Conservation (phyloP, 169 alveolate species). For the Perkinsus marinus region DNA sequence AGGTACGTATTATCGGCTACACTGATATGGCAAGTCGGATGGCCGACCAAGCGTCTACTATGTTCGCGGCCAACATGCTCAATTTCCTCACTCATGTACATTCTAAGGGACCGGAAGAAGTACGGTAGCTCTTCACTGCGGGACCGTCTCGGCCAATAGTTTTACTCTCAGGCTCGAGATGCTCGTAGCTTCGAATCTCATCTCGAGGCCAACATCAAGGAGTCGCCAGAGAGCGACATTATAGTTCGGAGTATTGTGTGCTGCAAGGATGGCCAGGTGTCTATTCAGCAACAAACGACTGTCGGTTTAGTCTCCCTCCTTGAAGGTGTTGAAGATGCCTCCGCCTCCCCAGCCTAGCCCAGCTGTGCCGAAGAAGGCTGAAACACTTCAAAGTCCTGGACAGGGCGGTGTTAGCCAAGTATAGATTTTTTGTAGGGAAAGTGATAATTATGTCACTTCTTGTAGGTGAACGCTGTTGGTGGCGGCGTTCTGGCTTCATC, state of each 20-base stretch:
- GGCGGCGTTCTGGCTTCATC: neutral
- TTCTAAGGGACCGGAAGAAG: constrained; percentile 10
- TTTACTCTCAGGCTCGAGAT: neutral
- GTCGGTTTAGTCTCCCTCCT: neutral
- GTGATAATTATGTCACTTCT: neutral
- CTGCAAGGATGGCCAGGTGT: constrained; percentile 5
- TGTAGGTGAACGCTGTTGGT: neutral
- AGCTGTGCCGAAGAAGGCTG: neutral
- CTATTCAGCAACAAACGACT: neutral
- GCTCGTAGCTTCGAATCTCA: neutral
- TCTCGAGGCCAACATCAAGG: neutral
- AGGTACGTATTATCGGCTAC: constrained; percentile 66
- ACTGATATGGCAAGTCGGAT: constrained; percentile 65
- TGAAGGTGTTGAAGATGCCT: neutral
- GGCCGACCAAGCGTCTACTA: constrained; percentile 56
- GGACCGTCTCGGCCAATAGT: no score
- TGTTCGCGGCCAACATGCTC: constrained; percentile 59
- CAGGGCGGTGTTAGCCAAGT: neutral
- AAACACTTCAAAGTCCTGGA: neutral
- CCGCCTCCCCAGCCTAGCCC: constrained; percentile 13
- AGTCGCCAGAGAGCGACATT: constrained; percentile 19
- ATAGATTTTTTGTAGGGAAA: neutral
- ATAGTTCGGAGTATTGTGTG: constrained; percentile 20
- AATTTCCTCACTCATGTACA: constrained; percentile 49
- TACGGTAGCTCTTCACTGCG: neutral